Conservation (phyloP, 306 rosid genomes). For the Sindora glabra region DNA sequence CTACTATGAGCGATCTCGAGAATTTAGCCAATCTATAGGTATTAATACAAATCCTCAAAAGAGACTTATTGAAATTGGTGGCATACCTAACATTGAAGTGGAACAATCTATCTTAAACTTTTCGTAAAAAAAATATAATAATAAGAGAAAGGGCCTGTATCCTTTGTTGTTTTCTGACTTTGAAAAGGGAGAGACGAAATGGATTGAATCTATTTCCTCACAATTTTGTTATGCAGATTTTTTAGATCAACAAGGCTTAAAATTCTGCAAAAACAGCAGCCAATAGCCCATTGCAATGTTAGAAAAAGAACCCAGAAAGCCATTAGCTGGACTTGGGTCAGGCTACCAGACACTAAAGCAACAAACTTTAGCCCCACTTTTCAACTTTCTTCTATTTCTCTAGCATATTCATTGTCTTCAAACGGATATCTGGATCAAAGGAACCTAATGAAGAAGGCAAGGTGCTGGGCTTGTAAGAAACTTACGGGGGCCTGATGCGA, state of each 20-base stretch:
- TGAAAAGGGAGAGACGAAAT: not conserved
- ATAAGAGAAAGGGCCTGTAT: too few species aligned
- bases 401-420: slow-evolving; percentile 18
- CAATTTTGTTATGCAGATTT: slow-evolving; percentile 14
- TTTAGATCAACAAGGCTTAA: not conserved
- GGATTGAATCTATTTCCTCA: slow-evolving; percentile 1
- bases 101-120: too few species aligned
- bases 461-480: not conserved
- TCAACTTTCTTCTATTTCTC: not conserved
- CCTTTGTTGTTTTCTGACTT: not conserved
- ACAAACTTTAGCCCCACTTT: slow-evolving; percentile 3
- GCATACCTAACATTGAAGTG: too few species aligned
- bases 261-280: not conserved
- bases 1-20: too few species aligned
- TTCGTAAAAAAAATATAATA: too few species aligned
- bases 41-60: too few species aligned
- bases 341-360: slow-evolving; percentile 1
- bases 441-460: not conserved
- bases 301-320: not conserved
- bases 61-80: too few species aligned
- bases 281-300: not conserved
- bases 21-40: too few species aligned
- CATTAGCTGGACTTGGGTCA: not conserved
- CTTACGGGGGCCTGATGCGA: not conserved
- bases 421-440: slow-evolving; percentile 8